A percentile compares a stretch with the other conserved stretches of the same genome.
These are phyloP conservation scores for Suillus cothurnatus DNA, from an alignment of 768 basidiomycete genomes.

Conservation along the genomic window DNA sequence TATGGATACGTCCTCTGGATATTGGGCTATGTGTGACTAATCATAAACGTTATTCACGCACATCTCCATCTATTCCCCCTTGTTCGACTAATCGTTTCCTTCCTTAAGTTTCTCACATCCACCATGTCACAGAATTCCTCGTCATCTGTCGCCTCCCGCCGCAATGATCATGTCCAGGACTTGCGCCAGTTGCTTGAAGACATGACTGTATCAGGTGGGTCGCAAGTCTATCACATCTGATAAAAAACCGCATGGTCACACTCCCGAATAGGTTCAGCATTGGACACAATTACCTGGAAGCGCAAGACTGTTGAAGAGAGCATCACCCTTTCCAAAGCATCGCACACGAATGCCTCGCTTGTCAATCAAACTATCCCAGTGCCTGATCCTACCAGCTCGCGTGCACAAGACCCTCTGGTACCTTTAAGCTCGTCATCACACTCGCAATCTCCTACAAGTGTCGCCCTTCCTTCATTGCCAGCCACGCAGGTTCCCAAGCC, in stretches of 20 bases:
- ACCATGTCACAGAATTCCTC: not conserved
- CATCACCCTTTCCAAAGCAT: not conserved
- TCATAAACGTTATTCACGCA: too few relatives aligned
- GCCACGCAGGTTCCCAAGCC: not conserved
- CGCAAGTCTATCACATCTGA: not conserved
- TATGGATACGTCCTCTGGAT: too few relatives aligned
- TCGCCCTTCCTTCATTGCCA: too few relatives aligned
- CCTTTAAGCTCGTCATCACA: too few relatives aligned
- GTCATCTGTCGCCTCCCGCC: not conserved
- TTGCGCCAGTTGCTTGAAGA: not conserved
- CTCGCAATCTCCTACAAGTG: too few relatives aligned
- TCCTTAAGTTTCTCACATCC: not conserved
- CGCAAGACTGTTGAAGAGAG: not conserved
- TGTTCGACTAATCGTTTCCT: not conserved
- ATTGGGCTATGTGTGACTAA: too few relatives aligned
- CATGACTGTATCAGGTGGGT: not conserved
- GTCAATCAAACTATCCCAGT: not conserved
- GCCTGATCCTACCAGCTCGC: not conserved
- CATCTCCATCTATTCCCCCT: too few relatives aligned
- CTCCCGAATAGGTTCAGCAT: not conserved
- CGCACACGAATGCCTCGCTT: not conserved
- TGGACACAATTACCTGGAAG: slow-evolving; percentile 3
- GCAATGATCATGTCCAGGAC: not conserved
- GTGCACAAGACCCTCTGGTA: too few relatives aligned
- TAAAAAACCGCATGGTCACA: not conserved